phyloP scores from a whole-genome alignment of 2,329 filamentous ascomycete species.

The Botrytis medusae region DNA sequence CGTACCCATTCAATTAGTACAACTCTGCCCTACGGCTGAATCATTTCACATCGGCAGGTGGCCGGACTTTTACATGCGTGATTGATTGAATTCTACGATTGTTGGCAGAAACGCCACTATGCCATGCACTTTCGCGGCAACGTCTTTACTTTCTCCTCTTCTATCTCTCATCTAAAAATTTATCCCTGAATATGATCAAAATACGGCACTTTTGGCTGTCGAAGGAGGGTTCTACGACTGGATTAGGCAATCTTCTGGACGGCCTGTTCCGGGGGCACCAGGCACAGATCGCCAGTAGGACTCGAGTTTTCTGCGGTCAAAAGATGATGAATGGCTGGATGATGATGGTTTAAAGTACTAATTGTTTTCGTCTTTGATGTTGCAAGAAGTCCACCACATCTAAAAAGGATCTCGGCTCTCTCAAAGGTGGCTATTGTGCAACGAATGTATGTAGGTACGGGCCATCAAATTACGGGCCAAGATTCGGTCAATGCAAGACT shows the following conservation, averaged over 20 bases:
- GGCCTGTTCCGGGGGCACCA: background rate
- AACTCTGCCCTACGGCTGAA: conserved; percentile 24
- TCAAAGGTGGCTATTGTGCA: conserved; percentile 8
- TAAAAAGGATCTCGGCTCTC: conserved; percentile 4
- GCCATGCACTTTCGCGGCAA: conserved; percentile 23
- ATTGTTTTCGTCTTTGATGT: background rate
- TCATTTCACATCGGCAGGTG: conserved; percentile 21
- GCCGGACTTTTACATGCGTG: conserved; percentile 24
- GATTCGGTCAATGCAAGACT: conserved; percentile 12
- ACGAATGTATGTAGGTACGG: conserved; percentile 7
- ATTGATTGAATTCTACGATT: conserved; percentile 23
- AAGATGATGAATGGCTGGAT: background rate
- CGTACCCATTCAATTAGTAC: conserved; percentile 20
- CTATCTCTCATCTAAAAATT: background rate
- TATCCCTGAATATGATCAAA: background rate
- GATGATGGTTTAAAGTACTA: background rate
- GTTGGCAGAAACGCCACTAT: conserved; percentile 22
- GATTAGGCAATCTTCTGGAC: conserved; percentile 3
- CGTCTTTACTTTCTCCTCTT: conserved; percentile 9
- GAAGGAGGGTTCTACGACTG: conserved; percentile 6
- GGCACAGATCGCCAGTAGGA: background rate
- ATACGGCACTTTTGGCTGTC: background rate
- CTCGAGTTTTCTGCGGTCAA: conserved; percentile 2
- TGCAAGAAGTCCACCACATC: background rate
- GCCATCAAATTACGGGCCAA: conserved; percentile 3